These are phyloP conservation scores for Talaromyces wortmannii DNA, from an alignment of 495 filamentous ascomycete species.

Conservation along the genomic window DNA sequence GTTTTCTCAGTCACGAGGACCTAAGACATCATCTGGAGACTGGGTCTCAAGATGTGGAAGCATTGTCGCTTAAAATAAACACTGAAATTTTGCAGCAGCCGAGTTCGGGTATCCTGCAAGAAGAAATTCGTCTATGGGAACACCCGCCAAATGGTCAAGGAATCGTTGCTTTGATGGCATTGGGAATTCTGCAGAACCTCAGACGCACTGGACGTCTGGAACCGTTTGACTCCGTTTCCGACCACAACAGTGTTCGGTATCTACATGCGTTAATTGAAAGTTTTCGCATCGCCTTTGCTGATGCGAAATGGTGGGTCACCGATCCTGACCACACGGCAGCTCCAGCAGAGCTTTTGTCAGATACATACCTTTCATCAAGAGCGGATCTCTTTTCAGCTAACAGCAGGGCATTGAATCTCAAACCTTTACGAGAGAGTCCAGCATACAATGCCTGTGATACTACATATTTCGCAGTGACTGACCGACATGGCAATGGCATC, in stretches of 20 bases:
- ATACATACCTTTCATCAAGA: slow-evolving; percentile 57
- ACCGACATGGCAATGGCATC: slow-evolving; percentile 77
- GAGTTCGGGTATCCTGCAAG: slow-evolving; percentile 35
- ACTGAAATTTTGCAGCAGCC: slow-evolving; percentile 33
- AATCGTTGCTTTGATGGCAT: slow-evolving; percentile 86
- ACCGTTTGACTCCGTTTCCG: slow-evolving; percentile 48
- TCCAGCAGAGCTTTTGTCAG: slow-evolving; percentile 56
- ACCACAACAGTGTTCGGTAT: slow-evolving; percentile 73
- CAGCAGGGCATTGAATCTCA: slow-evolving; percentile 44
- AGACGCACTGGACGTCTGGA: slow-evolving; percentile 63
- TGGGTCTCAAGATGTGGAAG: slow-evolving; percentile 69
- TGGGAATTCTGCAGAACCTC: slow-evolving; percentile 82
- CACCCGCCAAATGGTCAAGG: slow-evolving; percentile 98
- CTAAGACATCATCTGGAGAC: slow-evolving; percentile 63
- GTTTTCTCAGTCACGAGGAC: slow-evolving; percentile 72
- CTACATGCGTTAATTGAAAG: slow-evolving; percentile 86
- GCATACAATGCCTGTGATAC: slow-evolving; percentile 75
- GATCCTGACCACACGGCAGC: slow-evolving; percentile 66
- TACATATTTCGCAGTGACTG: slow-evolving; percentile 84
- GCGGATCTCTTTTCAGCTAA: slow-evolving; percentile 62
- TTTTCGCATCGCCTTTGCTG: slow-evolving; percentile 87
- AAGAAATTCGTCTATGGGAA: slow-evolving; percentile 80
- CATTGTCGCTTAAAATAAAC: slow-evolving; percentile 72
- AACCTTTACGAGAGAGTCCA: slow-evolving; percentile 53
- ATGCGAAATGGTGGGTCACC: slow-evolving; percentile 81